Percentiles rank a stretch among this genome's conserved stretches.
Conservation (phyloP, 1,139 yeast genomes). For the Protomyces gravidus region DNA sequence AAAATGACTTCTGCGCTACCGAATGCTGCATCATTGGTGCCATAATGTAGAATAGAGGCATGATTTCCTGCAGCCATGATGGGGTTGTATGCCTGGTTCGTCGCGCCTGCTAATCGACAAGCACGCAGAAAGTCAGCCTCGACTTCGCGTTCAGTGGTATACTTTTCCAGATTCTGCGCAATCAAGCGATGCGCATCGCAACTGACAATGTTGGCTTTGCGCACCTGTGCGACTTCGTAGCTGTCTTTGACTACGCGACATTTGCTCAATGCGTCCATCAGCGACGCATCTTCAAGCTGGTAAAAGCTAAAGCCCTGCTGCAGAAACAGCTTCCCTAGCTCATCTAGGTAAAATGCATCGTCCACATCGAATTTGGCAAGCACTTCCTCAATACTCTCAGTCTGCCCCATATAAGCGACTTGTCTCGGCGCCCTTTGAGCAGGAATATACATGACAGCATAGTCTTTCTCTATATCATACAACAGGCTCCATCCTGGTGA, state of each 20-base stretch:
- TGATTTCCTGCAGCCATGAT: constrained; percentile 92
- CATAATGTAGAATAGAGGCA: constrained; percentile 87
- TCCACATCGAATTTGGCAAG: constrained; percentile 67
- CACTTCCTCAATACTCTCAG: constrained; percentile 67
- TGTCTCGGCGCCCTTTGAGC: constrained; percentile 55
- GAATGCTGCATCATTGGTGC: constrained; percentile 68
- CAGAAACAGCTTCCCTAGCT: constrained; percentile 20
- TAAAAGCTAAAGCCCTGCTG: constrained; percentile 1
- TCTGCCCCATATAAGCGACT: constrained; percentile 95
- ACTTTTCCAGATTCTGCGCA: constrained; percentile 40
- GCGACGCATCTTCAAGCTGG: constrained; percentile 43
- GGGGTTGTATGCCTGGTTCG: constrained; percentile 84
- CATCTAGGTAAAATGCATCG: constrained; percentile 57
- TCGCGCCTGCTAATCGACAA: constrained; percentile 89
- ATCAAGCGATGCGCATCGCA: constrained; percentile 65
- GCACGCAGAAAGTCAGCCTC: constrained; percentile 95
- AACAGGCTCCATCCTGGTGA: constrained; percentile 71
- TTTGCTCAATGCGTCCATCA: constrained; percentile 78
- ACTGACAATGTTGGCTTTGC: constrained; percentile 74
- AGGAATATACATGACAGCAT: constrained; percentile 70
- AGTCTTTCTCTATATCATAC: constrained; percentile 53
- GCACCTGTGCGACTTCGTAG: constrained; percentile 69
- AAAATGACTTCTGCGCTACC: constrained; percentile 61
- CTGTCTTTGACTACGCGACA: constrained; percentile 78
- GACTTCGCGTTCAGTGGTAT: constrained; percentile 68